These are phyloP conservation scores for Cutaneotrichosporon mucoides DNA, from an alignment of 1,284 basidiomycete species.

Conservation along the genomic window DNA sequence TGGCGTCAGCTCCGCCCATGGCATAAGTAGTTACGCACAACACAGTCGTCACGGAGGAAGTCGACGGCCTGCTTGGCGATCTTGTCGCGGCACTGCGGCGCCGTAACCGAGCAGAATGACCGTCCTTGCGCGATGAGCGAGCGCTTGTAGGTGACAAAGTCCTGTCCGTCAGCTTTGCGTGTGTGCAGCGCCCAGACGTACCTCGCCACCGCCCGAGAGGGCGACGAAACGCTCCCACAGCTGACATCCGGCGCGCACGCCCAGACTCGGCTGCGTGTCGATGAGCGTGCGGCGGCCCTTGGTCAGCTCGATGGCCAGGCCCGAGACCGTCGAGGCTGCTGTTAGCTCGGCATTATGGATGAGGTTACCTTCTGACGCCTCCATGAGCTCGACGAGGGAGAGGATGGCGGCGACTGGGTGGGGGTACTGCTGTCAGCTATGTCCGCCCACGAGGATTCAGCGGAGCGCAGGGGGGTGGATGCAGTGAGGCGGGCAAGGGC, in stretches of 20 bases:
- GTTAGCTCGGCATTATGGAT: background rate
- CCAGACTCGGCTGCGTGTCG: slow-evolving; percentile 43
- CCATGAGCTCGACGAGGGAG: slow-evolving; percentile 47
- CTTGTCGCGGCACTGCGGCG: slow-evolving; percentile 80
- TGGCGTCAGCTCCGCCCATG: slow-evolving; percentile 39
- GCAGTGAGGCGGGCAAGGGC: no score
- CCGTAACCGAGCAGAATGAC: slow-evolving; percentile 50
- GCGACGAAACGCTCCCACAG: slow-evolving; percentile 48
- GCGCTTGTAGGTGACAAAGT: slow-evolving; percentile 44
- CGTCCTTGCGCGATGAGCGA: slow-evolving; percentile 44
- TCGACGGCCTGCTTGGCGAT: slow-evolving; percentile 85
- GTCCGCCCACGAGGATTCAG: no score
- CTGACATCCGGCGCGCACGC: slow-evolving; percentile 49
- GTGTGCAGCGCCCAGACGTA: slow-evolving; percentile 20
- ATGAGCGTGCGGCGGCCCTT: slow-evolving; percentile 37
- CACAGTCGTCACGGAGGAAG: slow-evolving; percentile 90
- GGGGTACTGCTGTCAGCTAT: slow-evolving; percentile 27
- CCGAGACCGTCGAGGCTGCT: slow-evolving; percentile 44
- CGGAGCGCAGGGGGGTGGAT: no score
- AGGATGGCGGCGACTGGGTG: slow-evolving; percentile 51
- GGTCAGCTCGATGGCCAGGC: slow-evolving; percentile 42
- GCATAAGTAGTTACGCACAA: slow-evolving; percentile 55
- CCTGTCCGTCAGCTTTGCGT: slow-evolving; percentile 21
- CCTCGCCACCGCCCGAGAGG: slow-evolving; percentile 33
- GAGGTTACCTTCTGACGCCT: slow-evolving; percentile 43